phyloP scores from a whole-genome alignment of 106 monocot genomes.

The Acorus gramineus region DNA sequence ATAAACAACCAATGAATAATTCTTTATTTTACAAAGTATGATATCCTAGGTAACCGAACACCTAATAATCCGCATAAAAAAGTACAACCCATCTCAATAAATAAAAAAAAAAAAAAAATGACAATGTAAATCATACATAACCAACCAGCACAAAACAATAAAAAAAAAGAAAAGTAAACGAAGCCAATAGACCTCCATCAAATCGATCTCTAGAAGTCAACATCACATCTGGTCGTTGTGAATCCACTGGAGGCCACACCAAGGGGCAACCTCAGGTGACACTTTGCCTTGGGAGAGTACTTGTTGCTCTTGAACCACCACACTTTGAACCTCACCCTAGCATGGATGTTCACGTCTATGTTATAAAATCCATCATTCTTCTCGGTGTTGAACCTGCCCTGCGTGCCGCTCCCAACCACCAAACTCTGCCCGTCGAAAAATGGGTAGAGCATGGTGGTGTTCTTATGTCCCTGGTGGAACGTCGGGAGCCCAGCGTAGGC shows the following conservation, averaged over 20 bases:
- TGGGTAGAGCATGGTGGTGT: constrained; percentile 5
- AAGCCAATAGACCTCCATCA: too few species aligned
- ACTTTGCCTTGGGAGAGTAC: background rate
- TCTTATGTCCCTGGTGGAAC: constrained; percentile 16
- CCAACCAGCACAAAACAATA: too few species aligned
- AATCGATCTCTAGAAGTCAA: background rate
- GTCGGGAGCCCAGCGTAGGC: background rate
- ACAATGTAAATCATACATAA: too few species aligned
- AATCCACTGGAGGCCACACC: background rate
- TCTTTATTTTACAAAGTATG: too few species aligned
- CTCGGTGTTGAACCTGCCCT: background rate
- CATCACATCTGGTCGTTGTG: background rate
- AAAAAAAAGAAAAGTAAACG: too few species aligned
- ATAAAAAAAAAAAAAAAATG: too few species aligned
- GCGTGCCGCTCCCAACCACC: background rate
- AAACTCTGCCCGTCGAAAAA: background rate
- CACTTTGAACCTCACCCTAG: background rate
- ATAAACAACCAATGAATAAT: too few species aligned
- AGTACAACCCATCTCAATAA: too few species aligned
- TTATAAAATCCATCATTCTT: constrained; percentile 1
- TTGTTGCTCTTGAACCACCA: background rate
- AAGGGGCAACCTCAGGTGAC: background rate
- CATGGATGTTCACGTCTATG: background rate
- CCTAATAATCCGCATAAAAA: too few species aligned
- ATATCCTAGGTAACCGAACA: too few species aligned